Base-by-base conservation (phyloP, 306 rosid species). In the Lagenaria siceraria region DNA sequence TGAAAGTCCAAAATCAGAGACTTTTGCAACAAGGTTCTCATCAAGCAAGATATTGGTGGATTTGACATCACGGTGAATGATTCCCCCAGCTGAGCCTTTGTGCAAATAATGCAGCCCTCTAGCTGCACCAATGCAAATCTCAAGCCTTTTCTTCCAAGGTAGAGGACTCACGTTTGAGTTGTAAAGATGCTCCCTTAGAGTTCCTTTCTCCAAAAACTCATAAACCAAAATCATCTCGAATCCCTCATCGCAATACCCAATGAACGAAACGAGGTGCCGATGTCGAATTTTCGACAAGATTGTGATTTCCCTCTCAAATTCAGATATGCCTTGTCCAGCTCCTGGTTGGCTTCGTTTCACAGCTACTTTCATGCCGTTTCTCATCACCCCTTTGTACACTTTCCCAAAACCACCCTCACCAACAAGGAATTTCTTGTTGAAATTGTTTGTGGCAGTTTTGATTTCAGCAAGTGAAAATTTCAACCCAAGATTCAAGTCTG, bases 131-230 rank as follows among this genome's bases (percentile, higher is more conserved):
- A 53, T 53, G 24, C 58, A 53, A 18, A 53, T 53, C 2, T 53
- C 58, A 53, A 53, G 89, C 63, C 91, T 82, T 74, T 75, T 86
- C 78, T 84, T 85, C 91, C 89, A 87, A 27, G 89, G 4, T 80
- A 89, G 84, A 31, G 64, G 74, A 25, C 87, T 84, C 15, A 59
- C 11, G 14, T 81, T 55, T 35, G 89, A 77, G 36, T 25, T 72
- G 76, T 84, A 82, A 40, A 87, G 77, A 78, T 85, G 91, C 38
- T 89, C 93, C 53, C 84, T 87, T 35, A 89, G 46, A 25, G 83
- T 81, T 27, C 91, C 91, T 0, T 87, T 89, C 24, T 85, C 90
- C 90, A 89, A 85, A 74, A 74, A 89, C 17, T 83, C 93, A 25
- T 89, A 87, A 38, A 85, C 87, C 53, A 87, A 62, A 66, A 89